A percentile compares a stretch with the other conserved stretches of the same genome.
These are phyloP conservation scores for Rutstroemia sp. DNA, from an alignment of 2,329 filamentous ascomycete species.

Conservation along the genomic window DNA sequence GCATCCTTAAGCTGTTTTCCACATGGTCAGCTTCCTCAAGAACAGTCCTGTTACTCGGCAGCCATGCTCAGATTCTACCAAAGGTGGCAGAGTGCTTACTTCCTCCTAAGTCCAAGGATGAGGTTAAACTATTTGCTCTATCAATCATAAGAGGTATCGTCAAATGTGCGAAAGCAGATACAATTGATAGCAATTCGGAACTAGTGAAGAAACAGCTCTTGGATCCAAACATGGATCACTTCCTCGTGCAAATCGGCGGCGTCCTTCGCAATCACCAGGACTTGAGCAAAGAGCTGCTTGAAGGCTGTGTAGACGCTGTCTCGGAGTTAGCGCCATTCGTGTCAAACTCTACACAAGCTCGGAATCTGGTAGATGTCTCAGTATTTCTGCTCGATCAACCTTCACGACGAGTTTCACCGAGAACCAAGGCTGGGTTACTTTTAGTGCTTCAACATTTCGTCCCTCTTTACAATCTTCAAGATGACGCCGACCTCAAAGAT, in stretches of 20 bases:
- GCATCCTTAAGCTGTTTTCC: slow-evolving; percentile 69
- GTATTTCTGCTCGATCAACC: slow-evolving; percentile 79
- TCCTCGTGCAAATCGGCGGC: slow-evolving; percentile 59
- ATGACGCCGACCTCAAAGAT: slow-evolving; percentile 50
- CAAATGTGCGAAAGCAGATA: slow-evolving; percentile 48
- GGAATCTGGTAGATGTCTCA: slow-evolving; percentile 71
- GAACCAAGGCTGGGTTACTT: slow-evolving; percentile 73
- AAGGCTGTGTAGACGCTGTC: slow-evolving; percentile 70
- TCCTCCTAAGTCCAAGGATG: slow-evolving; percentile 69
- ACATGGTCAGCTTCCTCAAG: slow-evolving; percentile 68
- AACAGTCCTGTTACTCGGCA: slow-evolving; percentile 59
- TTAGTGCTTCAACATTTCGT: slow-evolving; percentile 77
- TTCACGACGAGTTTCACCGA: slow-evolving; percentile 72
- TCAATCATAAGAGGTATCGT: slow-evolving; percentile 66
- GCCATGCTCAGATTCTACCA: slow-evolving; percentile 54
- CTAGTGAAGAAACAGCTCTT: slow-evolving; percentile 50
- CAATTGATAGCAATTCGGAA: slow-evolving; percentile 38
- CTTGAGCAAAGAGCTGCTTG: slow-evolving; percentile 66
- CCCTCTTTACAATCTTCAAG: slow-evolving; percentile 50
- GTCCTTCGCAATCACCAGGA: slow-evolving; percentile 52
- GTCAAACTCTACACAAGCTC: slow-evolving; percentile 58
- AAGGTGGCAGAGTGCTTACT: slow-evolving; percentile 67
- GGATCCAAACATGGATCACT: slow-evolving; percentile 47
- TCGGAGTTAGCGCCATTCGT: slow-evolving; percentile 69
- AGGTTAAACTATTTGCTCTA: slow-evolving; percentile 78